Conservation (phyloP, 345 rosid genomes). For the Brassica rapa region DNA sequence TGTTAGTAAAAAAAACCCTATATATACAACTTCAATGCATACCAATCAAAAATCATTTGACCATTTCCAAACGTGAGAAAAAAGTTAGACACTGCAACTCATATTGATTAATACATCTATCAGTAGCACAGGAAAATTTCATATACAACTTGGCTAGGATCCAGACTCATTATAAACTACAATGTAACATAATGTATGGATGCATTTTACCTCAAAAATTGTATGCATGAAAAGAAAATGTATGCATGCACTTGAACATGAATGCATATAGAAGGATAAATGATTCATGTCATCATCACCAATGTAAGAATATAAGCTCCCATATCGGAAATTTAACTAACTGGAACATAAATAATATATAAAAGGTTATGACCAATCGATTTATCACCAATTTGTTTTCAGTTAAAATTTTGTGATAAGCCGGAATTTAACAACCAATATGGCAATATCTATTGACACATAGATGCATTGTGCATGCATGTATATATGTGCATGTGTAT, state of each 20-base stretch:
- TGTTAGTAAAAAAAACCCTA: not conserved
- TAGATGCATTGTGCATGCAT: constrained; percentile 3
- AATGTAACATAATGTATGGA: not conserved
- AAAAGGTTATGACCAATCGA: too few species aligned
- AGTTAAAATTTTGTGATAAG: too few species aligned
- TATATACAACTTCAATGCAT: not conserved
- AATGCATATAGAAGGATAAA: not conserved
- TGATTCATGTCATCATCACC: not conserved
- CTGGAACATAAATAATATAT: too few species aligned
- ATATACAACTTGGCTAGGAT: constrained; percentile 1
- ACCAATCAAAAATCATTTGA: not conserved
- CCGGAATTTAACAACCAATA: not conserved
- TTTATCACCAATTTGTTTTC: too few species aligned
- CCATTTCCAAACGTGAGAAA: not conserved
- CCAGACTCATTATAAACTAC: not conserved
- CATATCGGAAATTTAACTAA: too few species aligned
- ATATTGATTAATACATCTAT: not conserved
- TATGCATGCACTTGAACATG: not conserved
- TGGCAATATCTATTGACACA: not conserved
- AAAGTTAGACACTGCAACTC: not conserved
- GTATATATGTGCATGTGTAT: not conserved
- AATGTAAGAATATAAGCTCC: too few species aligned
- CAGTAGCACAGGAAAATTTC: not conserved
- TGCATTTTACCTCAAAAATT: not conserved
- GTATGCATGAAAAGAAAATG: not conserved